Base-by-base conservation (phyloP, 768 basidiomycete genomes). In the Nevesoporus exiguus region DNA sequence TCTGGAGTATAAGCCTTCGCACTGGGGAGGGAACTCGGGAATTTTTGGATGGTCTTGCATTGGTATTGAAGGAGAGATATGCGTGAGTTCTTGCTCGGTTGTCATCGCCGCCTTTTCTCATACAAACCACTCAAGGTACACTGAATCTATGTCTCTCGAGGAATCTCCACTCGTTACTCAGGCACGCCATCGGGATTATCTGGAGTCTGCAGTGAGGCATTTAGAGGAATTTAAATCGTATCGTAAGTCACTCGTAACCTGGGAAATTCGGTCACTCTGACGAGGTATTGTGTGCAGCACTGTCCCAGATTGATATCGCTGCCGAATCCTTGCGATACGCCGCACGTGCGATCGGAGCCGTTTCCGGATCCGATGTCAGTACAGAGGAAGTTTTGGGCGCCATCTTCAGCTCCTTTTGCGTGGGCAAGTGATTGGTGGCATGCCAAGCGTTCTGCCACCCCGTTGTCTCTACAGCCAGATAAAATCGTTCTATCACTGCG, bases 281-380 rank as follows among this genome's bases (percentile, higher is more conserved):
- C 33, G 19, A 45, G 17, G 30, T 9, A 40, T 52, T 58, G 51
- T 36, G 29, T n/a, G 29, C 64, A 86, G 85, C 80, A 9, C 62
- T 80, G 1, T 76, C 80, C n/a, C 89, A 93, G 56, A 73, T 94
- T 5, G 91, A 94, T 7, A 66, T 90, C 11, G 91, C 82, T 5
- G 92, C 92, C 0, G 93, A 96, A 67, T 91, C 93, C 65, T 76
- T 96, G 24, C 83, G 93, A 24, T 92, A 93, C 65, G 93, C 92
- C 2, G 85, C 87, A 0, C 80, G 81, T 54, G 85, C 90, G 5
- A 80, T 96, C n/a, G 93, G 90, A 1, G 82, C 83, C 54, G 83
- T 95, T n/a, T 84, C 87, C 2, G 93, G 93, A 5, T 65, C 79
- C 8, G 58, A 60, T 34, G 85, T 96, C 51, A 86, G 85, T 43